phyloP scores from a whole-genome alignment of 306 rosid genomes.

The Ormosia semicastrata region DNA sequence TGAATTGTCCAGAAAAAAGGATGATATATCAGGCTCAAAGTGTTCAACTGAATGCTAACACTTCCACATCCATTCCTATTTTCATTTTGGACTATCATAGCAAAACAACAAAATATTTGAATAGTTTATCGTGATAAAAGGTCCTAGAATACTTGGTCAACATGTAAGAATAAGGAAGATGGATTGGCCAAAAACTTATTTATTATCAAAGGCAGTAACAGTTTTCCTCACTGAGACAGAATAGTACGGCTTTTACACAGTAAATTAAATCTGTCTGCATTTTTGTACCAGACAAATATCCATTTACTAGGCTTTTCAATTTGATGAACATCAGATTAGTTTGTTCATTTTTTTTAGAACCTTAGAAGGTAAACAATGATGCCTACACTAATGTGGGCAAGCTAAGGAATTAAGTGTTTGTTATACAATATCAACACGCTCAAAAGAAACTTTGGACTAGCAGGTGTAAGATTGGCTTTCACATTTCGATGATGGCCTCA shows the following conservation, averaged over 20 bases:
- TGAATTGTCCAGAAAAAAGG: not conserved
- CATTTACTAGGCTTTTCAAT: not conserved
- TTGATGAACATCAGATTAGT: not conserved
- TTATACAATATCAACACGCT: not conserved
- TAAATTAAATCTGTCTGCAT: not conserved
- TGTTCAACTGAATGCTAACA: not conserved
- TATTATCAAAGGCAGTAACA: not conserved
- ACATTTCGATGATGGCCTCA: not conserved
- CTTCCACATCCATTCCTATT: not conserved
- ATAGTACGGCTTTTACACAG: not conserved
- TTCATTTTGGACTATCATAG: not conserved
- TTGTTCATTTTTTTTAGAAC: not conserved
- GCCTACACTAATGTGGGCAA: not conserved
- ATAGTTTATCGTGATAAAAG: not conserved
- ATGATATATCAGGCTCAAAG: not conserved
- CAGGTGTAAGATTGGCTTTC: not conserved
- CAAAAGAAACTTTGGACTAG: not conserved
- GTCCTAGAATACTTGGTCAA: not conserved
- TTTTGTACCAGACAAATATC: not conserved
- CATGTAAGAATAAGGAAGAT: not conserved
- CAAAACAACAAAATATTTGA: not conserved
- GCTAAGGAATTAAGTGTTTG: not conserved
- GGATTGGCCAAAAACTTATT: not conserved
- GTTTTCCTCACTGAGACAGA: not conserved
- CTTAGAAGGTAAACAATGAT: not conserved